Evolutionary conservation across 345 rosid genomes (phyloP).

Genomic region (Euphorbia tirucalli): DNA sequence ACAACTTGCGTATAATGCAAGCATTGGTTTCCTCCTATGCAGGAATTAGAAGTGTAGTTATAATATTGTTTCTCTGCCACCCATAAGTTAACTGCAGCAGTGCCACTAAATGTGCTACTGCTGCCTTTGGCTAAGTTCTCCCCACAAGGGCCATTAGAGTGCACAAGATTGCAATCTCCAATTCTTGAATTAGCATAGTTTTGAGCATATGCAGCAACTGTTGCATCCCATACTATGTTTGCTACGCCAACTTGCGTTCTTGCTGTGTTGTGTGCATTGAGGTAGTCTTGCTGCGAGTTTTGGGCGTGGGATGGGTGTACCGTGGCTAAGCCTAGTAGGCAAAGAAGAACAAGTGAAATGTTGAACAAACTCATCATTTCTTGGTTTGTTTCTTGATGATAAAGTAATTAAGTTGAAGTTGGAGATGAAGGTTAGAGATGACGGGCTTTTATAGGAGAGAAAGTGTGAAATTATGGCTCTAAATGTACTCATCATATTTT

Average conservation of each 20-base stretch:
- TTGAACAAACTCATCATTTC: neutral
- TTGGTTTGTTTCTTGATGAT: neutral
- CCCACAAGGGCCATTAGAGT: conserved; percentile 19
- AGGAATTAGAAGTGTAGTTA: conserved; percentile 47
- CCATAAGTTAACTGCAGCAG: conserved; percentile 54
- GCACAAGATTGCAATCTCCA: conserved; percentile 13
- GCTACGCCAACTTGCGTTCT: conserved; percentile 14
- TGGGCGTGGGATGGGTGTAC: conserved; percentile 3
- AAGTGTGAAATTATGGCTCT: neutral
- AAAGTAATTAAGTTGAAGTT: neutral
- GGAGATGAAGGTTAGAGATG: neutral
- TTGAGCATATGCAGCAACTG: conserved; percentile 21
- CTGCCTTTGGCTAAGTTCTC: conserved; percentile 23
- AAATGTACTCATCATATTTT: neutral
- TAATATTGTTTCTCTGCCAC: conserved; percentile 51
- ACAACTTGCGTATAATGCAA: conserved; percentile 26
- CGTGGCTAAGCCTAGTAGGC: neutral
- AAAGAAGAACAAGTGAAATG: neutral
- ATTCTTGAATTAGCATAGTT: conserved; percentile 2
- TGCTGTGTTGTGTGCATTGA: conserved; percentile 22
- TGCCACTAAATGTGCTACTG: conserved; percentile 19
- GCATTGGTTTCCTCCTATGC: conserved; percentile 36
- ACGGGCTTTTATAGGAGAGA: neutral
- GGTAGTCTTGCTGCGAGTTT: conserved; percentile 7
- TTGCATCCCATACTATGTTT: conserved; percentile 9